Evolutionary conservation across 208 protist genomes (phyloP), one percentile per base, ranked within the genome.

Genomic region (Leishmania aethiopica): DNA sequence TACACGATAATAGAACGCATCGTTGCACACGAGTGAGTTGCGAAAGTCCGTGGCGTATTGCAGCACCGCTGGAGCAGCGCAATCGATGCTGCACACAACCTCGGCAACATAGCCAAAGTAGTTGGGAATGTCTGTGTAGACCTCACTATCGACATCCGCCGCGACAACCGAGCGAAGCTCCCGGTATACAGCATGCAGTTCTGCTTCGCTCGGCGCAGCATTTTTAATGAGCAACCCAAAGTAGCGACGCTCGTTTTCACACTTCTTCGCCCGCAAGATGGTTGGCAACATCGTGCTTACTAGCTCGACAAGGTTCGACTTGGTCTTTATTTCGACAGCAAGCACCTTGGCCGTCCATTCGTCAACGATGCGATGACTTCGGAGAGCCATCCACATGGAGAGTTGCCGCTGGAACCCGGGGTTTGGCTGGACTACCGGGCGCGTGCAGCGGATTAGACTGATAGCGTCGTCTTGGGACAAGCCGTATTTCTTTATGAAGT

Each of bases 31-130:
- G 19, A 79, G 57, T 13, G 81, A 59, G 62, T 64, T 79, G 62
- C 57, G 45, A 80, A 83, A 85, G 73, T 80, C 77, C 25, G 60
- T 80, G 19, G 82, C 73, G 49, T 80, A 85, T 40, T 57, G 51
- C 74, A 85, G 51, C 17, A 85, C 60, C 42, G 25, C 66, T 53
- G 47, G 85, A 82, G 83, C 80, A 10, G 81, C 86, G 76, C n/a
- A 51, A 62, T 91, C 78, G 28, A 95, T 75, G 62, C 91, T 92
- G 32, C 78, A 59, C 32, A 94, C 83, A 47, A 95, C 84, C 73
- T 97, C 94, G 11, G 88, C 92, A 55, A 95, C 84, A 81, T 97
- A 91, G 57, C 82, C 79, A 79, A 97, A 97, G 78, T 95, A 95
- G 45, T 89, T 90, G 40, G 94, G 94, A n/a, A 90, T 89, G 79